Evolutionary conservation across 148 eudicot species (phyloP).

Genomic region (Diospyros kaki): DNA sequence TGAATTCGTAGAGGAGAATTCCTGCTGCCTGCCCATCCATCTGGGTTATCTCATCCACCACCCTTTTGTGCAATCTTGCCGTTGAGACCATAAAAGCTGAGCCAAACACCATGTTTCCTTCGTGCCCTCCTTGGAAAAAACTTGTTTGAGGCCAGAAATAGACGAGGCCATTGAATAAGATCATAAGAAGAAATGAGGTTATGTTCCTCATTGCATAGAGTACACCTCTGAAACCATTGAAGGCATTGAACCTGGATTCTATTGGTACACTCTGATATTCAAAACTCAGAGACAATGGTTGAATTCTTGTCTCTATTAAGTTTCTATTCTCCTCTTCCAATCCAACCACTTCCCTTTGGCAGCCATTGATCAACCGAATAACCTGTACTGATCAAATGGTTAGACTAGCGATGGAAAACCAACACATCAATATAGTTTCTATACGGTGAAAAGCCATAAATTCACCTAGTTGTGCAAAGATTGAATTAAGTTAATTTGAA

Average conservation of each 20-base stretch:
- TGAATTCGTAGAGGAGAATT: conserved; percentile 42
- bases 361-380: conserved; percentile 31
- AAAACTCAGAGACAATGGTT: conserved; percentile 30
- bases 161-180: conserved; percentile 43
- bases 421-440: no score
- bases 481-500: neutral
- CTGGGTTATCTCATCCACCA: conserved; percentile 24
- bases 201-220: conserved; percentile 42
- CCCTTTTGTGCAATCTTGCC: conserved; percentile 38
- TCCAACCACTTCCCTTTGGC: conserved; percentile 45
- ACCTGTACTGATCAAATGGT: conserved; percentile 21
- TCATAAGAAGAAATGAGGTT: conserved; percentile 36
- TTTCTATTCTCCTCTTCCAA: conserved; percentile 44
- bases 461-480: no score
- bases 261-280: conserved; percentile 26
- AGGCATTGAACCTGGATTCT: conserved; percentile 45
- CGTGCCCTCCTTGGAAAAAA: conserved; percentile 21
- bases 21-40: conserved; percentile 28
- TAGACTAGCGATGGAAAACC: neutral
- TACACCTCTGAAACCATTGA: conserved; percentile 44
- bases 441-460: no score
- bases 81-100: conserved; percentile 40
- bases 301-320: conserved; percentile 42
- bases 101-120: conserved; percentile 31
- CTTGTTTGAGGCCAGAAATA: conserved; percentile 31